Evolutionary conservation across 192 early-diverging fungal genomes (phyloP), one percentile per base, ranked within the genome.

Genomic region (Backusella sp.): DNA sequence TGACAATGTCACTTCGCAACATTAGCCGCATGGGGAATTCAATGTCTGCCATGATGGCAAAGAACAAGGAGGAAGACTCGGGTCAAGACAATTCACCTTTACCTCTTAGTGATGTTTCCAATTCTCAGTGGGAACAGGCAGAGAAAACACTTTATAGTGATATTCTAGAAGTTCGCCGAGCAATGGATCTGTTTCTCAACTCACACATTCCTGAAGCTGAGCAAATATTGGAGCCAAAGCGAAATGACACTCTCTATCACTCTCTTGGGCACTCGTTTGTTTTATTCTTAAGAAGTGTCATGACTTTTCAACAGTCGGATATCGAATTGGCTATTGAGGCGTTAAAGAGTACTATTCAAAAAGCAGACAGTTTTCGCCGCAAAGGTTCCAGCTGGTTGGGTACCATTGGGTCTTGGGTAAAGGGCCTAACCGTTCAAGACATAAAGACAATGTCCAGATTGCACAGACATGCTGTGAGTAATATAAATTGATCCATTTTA

Each of bases 221-320:
- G 68, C 79, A 73, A 7, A 79, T 91, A 8, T 73, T 96, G 65
- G 74, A 73, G 4, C 69, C 76, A n/a, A 74, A 85, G 34, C 35
- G 68, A 34, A 32, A 86, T 37, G 75, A 73, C 49, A 82, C 92
- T 17, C 85, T 97, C 80, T 94, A 94, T 62, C 88, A 91, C 73
- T 92, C 91, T 28, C 83, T 92, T 34, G 94, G 90, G 12, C 88
- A 89, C 49, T 90, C 88, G 3, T 87, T 91, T 26, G 87, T 97
- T 41, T 85, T 87, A 59, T 91, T 86, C 44, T 42, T 95, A 19
- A 88, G 87, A 21, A 89, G 91, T 4, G 72, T 93, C 56, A 91
- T 96, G 86, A 93, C 96, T 15, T 97, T 95, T 78, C 90, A 94
- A 67, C 78, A 82, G 5, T 73, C 78, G 4, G 92, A 97, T 80